phyloP scores from a whole-genome alignment of 2,329 filamentous ascomycete genomes.

The Microsporum ferrugineum region DNA sequence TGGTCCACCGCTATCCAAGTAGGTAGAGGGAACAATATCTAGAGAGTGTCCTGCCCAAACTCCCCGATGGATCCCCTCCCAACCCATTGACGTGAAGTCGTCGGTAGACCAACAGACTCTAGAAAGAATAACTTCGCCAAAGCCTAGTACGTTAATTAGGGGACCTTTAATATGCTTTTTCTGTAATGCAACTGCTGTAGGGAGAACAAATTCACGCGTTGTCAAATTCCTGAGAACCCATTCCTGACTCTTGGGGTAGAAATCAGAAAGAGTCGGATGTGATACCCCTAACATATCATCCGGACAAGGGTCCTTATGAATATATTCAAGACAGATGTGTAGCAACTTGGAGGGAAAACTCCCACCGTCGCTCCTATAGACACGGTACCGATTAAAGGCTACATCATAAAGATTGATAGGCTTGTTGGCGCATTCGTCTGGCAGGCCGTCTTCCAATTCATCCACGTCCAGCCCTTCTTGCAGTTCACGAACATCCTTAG shows the following conservation, averaged over 20 bases:
- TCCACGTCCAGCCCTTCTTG: conserved; percentile 11
- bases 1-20: background rate
- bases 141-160: conserved; percentile 8
- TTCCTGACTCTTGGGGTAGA: conserved; percentile 6
- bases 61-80: conserved; percentile 4
- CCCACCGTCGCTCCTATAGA: background rate
- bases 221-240: conserved; percentile 10
- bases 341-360: conserved; percentile 3
- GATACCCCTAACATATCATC: background rate
- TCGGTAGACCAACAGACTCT: conserved; percentile 8
- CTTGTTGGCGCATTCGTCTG: background rate
- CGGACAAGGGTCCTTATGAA: background rate
- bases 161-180: conserved; percentile 7
- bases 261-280: background rate
- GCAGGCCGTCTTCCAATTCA: conserved; percentile 1
- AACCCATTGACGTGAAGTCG: conserved; percentile 1
- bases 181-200: conserved; percentile 8
- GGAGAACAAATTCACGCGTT: conserved; percentile 8
- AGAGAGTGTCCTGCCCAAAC: conserved; percentile 10
- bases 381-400: background rate
- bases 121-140: conserved; percentile 8
- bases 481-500: conserved; percentile 14
- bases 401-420: conserved; percentile 1
- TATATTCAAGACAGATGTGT: conserved; percentile 8
- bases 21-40: conserved; percentile 8